Evolutionary conservation across 164 flowering plant species (phyloP).

Genomic region (Sedum album): DNA sequence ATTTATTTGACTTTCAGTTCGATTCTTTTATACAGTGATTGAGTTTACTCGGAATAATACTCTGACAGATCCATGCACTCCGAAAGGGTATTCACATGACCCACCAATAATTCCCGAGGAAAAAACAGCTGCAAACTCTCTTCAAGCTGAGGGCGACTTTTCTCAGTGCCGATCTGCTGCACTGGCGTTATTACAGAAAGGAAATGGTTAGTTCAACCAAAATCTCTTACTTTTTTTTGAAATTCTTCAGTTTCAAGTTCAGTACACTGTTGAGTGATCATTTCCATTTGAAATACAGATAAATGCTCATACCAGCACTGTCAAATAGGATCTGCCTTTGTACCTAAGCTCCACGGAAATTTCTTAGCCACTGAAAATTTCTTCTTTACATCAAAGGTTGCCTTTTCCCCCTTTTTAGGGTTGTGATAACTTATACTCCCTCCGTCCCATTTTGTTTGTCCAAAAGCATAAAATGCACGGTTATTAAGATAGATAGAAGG

Average conservation of each 20-base stretch:
- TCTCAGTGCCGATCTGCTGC: constrained; percentile 91
- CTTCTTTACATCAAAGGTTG: constrained; percentile 83
- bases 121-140: constrained; percentile 20
- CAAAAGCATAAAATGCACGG: too few relatives aligned
- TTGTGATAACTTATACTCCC: too few relatives aligned
- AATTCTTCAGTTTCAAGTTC: constrained; percentile 16
- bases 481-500: too few relatives aligned
- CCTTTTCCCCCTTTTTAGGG: not conserved
- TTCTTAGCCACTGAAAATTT: constrained; percentile 94
- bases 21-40: too few relatives aligned
- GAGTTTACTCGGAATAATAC: too few relatives aligned
- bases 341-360: constrained; percentile 74
- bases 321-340: constrained; percentile 53
- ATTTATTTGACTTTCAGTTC: constrained; percentile 80
- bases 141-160: constrained; percentile 73
- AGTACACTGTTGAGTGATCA: not conserved
- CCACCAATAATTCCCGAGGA: constrained; percentile 25
- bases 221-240: not conserved
- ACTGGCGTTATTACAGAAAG: constrained; percentile 56
- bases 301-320: constrained; percentile 54
- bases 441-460: too few relatives aligned
- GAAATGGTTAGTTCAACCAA: constrained; percentile 47
- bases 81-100: constrained; percentile 53
- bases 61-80: constrained; percentile 71
- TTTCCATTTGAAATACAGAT: constrained; percentile 35